Evolutionary conservation across 257 asterid genomes (phyloP), one percentile per base, ranked within the genome.

Genomic region (Osmanthus fragrans): DNA sequence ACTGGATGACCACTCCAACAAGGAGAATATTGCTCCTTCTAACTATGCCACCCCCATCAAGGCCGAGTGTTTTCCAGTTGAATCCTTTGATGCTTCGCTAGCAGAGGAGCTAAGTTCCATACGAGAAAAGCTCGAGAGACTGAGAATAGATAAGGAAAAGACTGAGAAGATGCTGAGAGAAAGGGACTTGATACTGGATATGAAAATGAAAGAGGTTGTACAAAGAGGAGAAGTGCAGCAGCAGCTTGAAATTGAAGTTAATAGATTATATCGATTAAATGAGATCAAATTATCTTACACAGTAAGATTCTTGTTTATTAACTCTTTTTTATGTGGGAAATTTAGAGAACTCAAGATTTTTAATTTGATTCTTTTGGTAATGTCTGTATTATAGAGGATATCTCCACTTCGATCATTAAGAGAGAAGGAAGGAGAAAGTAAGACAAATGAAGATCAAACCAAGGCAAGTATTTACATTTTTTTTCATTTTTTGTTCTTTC

Each of bases 21-120:
- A 92, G 73, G 96, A 92, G 84, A 92, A 92, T 23, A 19, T 51
- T 51, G 19, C 83, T 32, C 89, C 73, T 47, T 92, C 87, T 27
- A 23, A 37, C 42, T 37, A 30, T 78, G 63, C 78, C 69, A 70
- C 79, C 33, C 87, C 79, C 65, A 66, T 70, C 10, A 78, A 68
- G 23, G 64, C 25, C 12, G 42, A 37, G 42, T 37, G 42, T 37
- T 37, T 37, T 18, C 58, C 47, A 56, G 70, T 77, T 0, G 90
- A 84, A 32, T 80, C 82, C 2, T 27, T 87, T 12, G 96, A 88
- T 67, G 74, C 92, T 2, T 90, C 96, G 4, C 74, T 92, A 21
- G 93, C 91, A 4, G 97, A 94, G n/a, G 98, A 94, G 90, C 92
- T 92, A 34, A 89, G 60, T 7, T 91, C 92, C 56, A 77, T 89